Evolutionary conservation across 768 basidiomycete genomes (phyloP), one percentile per base, ranked within the genome.

Genomic region (Collybia mongolica): DNA sequence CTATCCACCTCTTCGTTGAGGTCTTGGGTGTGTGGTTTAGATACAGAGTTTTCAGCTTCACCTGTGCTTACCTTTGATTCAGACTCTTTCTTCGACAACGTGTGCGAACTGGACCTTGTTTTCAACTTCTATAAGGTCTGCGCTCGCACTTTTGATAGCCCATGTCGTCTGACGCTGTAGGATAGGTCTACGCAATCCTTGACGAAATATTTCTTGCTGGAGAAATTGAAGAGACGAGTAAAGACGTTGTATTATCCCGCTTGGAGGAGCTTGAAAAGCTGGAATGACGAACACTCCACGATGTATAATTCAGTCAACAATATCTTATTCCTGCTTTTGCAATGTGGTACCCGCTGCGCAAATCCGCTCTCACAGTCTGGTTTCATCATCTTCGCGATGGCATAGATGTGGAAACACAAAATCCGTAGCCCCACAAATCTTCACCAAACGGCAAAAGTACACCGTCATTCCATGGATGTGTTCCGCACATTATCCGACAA

Each of bases 21-120:
- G 87, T 99, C 19, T 79, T 99, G 17, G 96, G 96, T 96, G 49
- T 44, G 88, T 65, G 32, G 24, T 48, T 15, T 44, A 19, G 23
- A 39, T 40, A 11, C 7, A 28, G 7, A 32, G 3, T 29, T 38
- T 32, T 40, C 39, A 44, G 58, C 23, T 40, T 41, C 46, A 22
- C 12, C n/a, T 18, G 17, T 17, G 28, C 44, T 51, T 40, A 52
- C 26, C 38, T 22, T 23, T 38, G 23, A 45, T 45, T 48, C 51
- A 97, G 96, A 98, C 65, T 85, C 94, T 0, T 99, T 98, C 76
- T 99, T 99, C 62, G 94, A 98, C 64, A 98, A 99, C 59, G 97
- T 99, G 1, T 98, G 97, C 72, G 95, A 98, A 67, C 76, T 98
- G 24, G 97, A 98, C 64, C 81, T 99, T 0, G 97, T 99, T 2